These are phyloP conservation scores for Blastobotrys niveus DNA, from an alignment of 1,139 yeast genomes.

Conservation along the genomic window DNA sequence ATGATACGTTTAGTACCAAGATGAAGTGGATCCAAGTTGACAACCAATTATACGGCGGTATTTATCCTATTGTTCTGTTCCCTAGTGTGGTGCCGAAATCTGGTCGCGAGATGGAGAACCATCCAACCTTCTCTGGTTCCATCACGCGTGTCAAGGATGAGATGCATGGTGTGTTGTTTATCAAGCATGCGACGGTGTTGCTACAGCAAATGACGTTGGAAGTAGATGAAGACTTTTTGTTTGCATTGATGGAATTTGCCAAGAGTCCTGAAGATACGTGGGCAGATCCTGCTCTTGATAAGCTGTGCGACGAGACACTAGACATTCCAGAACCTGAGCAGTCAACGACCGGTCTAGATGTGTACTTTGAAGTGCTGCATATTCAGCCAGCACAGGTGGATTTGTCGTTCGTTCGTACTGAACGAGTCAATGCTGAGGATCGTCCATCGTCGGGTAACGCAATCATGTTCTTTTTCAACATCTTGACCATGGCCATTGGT, in stretches of 20 bases:
- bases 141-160: constrained; percentile 81
- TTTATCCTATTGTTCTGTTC: constrained; percentile 82
- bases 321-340: constrained; percentile 67
- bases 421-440: constrained; percentile 59
- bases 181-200: constrained; percentile 84
- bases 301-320: constrained; percentile 56
- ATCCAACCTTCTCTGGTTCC: constrained; percentile 86
- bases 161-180: constrained; percentile 80
- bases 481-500: constrained; percentile 94
- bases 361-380: constrained; percentile 88
- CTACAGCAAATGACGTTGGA: constrained; percentile 90
- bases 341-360: constrained; percentile 58
- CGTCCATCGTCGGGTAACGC: constrained; percentile 57
- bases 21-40: constrained; percentile 94
- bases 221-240: constrained; percentile 87
- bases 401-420: constrained; percentile 88
- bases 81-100: constrained; percentile 89
- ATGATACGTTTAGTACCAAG: constrained; percentile 73
- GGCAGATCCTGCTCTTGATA: constrained; percentile 24
- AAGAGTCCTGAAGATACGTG: constrained; percentile 47
- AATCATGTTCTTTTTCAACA: constrained; percentile 64
- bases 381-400: constrained; percentile 88
- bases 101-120: constrained; percentile 75
- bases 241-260: constrained; percentile 72
- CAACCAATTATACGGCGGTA: constrained; percentile 83